A percentile compares a stretch with the other conserved stretches of the same genome.
Evolutionary conservation across 257 asterid species (phyloP).

Genomic region (Craterostigma plantagineum): DNA sequence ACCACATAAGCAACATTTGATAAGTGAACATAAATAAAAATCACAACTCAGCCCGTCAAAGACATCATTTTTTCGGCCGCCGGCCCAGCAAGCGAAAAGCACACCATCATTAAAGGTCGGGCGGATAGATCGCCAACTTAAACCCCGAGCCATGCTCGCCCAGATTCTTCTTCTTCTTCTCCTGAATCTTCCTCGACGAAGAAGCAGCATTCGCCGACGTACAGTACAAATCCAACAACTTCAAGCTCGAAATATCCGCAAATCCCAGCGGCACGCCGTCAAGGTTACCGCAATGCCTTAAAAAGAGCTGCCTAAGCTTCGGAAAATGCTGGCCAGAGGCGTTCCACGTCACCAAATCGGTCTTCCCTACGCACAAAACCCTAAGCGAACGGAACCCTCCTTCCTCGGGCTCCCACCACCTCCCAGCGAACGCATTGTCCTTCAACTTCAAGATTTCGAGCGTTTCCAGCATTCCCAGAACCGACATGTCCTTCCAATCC

Average conservation of each 20-base stretch:
- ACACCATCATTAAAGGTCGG: constrained; percentile 9
- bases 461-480: constrained; percentile 25
- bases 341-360: constrained; percentile 20
- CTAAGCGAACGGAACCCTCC: constrained; percentile 25
- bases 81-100: too few species aligned
- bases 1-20: too few species aligned
- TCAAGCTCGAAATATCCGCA: constrained; percentile 24
- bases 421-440: constrained; percentile 25
- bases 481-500: constrained; percentile 29
- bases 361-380: constrained; percentile 23
- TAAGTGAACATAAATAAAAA: too few species aligned
- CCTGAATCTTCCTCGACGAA: constrained; percentile 18
- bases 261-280: constrained; percentile 17
- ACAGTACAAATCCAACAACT: constrained; percentile 19
- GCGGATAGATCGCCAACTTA: constrained; percentile 35
- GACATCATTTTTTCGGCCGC: too few species aligned
- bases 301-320: constrained; percentile 16
- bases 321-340: constrained; percentile 27
- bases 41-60: too few species aligned
- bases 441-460: constrained; percentile 30
- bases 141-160: constrained; percentile 12
- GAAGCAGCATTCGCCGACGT: constrained; percentile 17
- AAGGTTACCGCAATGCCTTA: constrained; percentile 20
- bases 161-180: constrained; percentile 5
- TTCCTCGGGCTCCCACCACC: constrained; percentile 26